phyloP scores from a whole-genome alignment of 2,329 filamentous ascomycete genomes.

The Penicillium sp. region DNA sequence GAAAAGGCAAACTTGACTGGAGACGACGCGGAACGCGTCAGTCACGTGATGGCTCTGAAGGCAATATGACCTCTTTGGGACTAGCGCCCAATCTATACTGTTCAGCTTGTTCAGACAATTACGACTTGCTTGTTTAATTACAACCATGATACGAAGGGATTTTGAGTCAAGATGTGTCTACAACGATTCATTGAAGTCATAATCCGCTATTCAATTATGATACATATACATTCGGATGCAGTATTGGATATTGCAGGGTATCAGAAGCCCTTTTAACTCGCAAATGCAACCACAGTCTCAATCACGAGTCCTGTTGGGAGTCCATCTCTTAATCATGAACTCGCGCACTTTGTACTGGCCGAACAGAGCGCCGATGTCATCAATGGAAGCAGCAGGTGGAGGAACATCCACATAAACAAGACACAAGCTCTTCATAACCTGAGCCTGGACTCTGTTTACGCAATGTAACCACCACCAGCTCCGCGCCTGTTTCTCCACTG shows the following conservation, averaged over 20 bases:
- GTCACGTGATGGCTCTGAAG: conserved; percentile 26
- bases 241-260: conserved; percentile 13
- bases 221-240: conserved; percentile 1
- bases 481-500: conserved; percentile 48
- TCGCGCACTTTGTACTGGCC: conserved; percentile 75
- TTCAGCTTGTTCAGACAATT: too few species aligned
- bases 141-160: too few species aligned
- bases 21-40: conserved; percentile 27
- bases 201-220: neutral
- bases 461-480: conserved; percentile 69
- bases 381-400: conserved; percentile 52
- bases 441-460: conserved; percentile 82
- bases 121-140: too few species aligned
- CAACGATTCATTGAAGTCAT: neutral
- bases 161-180: neutral
- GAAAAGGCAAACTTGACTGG: neutral
- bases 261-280: conserved; percentile 20
- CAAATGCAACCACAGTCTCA: conserved; percentile 30
- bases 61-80: conserved; percentile 29
- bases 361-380: conserved; percentile 65
- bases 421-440: conserved; percentile 87
- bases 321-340: conserved; percentile 79
- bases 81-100: conserved; percentile 7
- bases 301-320: conserved; percentile 74
- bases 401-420: conserved; percentile 91